Evolutionary conservation across 2,329 filamentous ascomycete species (phyloP).

Genomic region (Endothia cerciana): DNA sequence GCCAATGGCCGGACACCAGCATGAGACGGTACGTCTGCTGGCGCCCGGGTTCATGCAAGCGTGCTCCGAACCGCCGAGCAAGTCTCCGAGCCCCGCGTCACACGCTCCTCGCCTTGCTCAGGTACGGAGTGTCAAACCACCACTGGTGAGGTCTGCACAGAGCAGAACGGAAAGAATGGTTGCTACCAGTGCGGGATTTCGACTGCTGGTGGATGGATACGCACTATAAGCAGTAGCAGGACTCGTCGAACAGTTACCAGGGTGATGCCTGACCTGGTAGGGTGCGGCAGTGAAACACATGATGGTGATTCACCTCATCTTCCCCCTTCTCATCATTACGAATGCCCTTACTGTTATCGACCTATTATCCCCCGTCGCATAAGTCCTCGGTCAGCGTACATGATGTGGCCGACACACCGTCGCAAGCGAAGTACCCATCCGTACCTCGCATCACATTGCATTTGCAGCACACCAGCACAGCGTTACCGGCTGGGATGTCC

Average conservation of each 20-base stretch:
- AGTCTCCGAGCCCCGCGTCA: neutral
- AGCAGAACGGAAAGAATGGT: no score
- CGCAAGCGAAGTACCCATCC: neutral
- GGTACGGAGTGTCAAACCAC: no score
- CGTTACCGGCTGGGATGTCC: neutral
- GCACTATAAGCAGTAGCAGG: neutral
- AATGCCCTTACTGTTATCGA: neutral
- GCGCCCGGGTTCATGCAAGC: neutral
- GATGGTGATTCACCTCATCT: neutral
- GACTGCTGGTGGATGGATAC: neutral
- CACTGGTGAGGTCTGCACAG: no score
- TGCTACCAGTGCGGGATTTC: neutral
- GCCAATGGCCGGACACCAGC: neutral
- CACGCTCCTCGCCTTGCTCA: no score
- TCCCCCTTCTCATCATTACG: neutral
- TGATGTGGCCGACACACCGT: neutral
- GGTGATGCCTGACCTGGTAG: neutral
- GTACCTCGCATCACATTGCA: neutral
- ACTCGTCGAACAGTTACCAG: neutral
- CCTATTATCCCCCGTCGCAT: neutral
- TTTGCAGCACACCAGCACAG: neutral
- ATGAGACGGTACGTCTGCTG: neutral
- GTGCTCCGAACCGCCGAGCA: constrained; percentile 10
- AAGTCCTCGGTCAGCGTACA: neutral
- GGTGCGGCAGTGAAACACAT: neutral